Percentiles rank a stretch among this genome's conserved stretches.
Evolutionary conservation across 805 yeast species (phyloP).

Genomic region (Wickerhamomyces hampshirensis): DNA sequence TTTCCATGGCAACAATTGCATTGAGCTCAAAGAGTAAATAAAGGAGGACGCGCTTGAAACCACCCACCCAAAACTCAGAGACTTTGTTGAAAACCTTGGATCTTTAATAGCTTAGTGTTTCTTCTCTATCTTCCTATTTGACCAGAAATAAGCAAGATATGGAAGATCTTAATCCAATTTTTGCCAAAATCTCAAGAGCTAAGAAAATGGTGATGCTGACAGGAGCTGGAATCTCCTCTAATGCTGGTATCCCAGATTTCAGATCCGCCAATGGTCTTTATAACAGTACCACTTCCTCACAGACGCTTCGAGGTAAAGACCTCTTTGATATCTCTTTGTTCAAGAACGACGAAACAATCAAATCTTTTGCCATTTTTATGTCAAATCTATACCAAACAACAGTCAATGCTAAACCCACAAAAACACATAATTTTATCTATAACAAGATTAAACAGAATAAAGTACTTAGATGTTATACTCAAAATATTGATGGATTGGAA

Average conservation of each 20-base stretch:
- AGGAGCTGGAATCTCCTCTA: slow-evolving; percentile 96
- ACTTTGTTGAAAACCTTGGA: too few species aligned
- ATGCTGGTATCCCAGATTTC: slow-evolving; percentile 96
- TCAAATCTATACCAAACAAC: slow-evolving; percentile 67
- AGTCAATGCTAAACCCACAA: slow-evolving; percentile 69
- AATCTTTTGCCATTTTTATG: slow-evolving; percentile 86
- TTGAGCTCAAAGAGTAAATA: too few species aligned
- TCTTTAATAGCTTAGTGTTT: too few species aligned
- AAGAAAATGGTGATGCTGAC: slow-evolving; percentile 65
- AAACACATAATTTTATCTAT: slow-evolving; percentile 69
- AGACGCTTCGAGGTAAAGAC: slow-evolving; percentile 80
- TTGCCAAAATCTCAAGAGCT: slow-evolving; percentile 25
- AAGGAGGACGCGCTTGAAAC: too few species aligned
- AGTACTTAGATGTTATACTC: slow-evolving; percentile 86
- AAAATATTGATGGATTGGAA: slow-evolving; percentile 90
- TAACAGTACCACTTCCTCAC: slow-evolving; percentile 33
- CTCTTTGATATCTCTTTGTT: slow-evolving; percentile 84
- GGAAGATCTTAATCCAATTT: neutral
- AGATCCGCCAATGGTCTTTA: slow-evolving; percentile 82
- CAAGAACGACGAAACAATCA: slow-evolving; percentile 57
- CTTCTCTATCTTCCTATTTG: too few species aligned
- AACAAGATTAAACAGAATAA: slow-evolving; percentile 43
- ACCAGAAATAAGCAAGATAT: neutral
- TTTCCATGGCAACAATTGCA: too few species aligned
- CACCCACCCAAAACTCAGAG: too few species aligned